These are phyloP conservation scores for Cucurbita maxima DNA, from an alignment of 306 rosid genomes.

Conservation along the genomic window DNA sequence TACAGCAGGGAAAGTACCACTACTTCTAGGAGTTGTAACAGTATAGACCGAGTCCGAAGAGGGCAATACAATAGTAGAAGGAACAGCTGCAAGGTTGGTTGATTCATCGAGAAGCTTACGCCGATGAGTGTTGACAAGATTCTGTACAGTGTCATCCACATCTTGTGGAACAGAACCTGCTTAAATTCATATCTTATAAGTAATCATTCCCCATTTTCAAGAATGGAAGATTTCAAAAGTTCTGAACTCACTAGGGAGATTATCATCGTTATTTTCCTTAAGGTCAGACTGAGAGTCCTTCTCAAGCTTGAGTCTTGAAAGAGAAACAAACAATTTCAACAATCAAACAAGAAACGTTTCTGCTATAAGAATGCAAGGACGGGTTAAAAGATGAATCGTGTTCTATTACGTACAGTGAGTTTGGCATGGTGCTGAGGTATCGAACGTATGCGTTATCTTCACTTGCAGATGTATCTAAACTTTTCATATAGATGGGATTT, in stretches of 20 bases:
- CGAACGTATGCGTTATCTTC: constrained; percentile 28
- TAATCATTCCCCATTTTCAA: background rate
- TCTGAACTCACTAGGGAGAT: constrained; percentile 34
- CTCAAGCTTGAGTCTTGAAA: too few relatives aligned
- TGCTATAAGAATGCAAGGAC: constrained; percentile 1
- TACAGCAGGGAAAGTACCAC: background rate
- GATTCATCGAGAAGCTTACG: constrained; percentile 58
- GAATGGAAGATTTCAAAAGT: background rate
- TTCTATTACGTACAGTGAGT: constrained; percentile 34
- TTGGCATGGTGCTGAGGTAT: constrained; percentile 22
- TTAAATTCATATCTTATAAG: background rate
- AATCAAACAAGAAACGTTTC: background rate
- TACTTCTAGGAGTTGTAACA: background rate
- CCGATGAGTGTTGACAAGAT: constrained; percentile 18
- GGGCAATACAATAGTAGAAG: constrained; percentile 8
- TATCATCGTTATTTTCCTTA: constrained; percentile 17
- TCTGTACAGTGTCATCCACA: constrained; percentile 7
- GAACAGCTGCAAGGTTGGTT: constrained; percentile 58
- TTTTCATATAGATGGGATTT: constrained; percentile 21
- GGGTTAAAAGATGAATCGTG: background rate
- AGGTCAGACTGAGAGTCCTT: constrained; percentile 6
- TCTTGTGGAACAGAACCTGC: constrained; percentile 30
- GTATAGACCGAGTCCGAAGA: background rate
- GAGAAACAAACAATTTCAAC: constrained; percentile 5
- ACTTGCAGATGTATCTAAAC: constrained; percentile 15